Base-by-base conservation (phyloP, 176 grass and related monocot species). In the Aechmea fasciata region DNA sequence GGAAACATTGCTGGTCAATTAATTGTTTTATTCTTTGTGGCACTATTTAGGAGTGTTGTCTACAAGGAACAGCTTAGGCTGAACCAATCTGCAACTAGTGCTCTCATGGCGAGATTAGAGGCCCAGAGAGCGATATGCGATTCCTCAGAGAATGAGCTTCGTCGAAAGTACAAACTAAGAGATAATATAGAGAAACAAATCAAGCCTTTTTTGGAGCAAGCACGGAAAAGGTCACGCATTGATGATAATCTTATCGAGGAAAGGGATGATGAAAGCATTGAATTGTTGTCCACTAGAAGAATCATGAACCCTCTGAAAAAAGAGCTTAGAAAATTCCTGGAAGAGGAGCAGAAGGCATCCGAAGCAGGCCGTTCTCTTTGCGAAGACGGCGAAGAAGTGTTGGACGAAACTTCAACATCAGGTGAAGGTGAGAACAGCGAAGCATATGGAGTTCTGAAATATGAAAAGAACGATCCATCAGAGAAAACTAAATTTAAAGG, bases 11-110 rank as follows among this genome's bases (percentile, higher is more conserved):
- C 33, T 41, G 5, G 33, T 41, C 33, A 41, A 25, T 25, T 57
- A 23, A 11, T 50, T 55, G 29, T 47, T 22, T 64, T 33, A 3
- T 51, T 50, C 18, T 11, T 13, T 78, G 65, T 1, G 61, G 23
- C 22, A 3, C 51, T 66, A 77, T 97, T 59, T 53, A 97, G 94
- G 86, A 85, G 74, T 11, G 87, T 93, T 79, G 82, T 93, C n/a
- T 99, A 93, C 72, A 99, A 99, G 69, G 94, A 99, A 63, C 94
- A 99, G 13, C 81, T 90, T 54, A 93, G 94, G 69, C 67, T 90
- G 71, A 99, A 93, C 80, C 89, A 93, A 69, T 76, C 86, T 72
- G 89, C 94, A 67, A 84, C 77, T 3, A 85, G 71, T 66, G 64
- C 87, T 67, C 89, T 99, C 13, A 87, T 99, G 86, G 94, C 87